phyloP scores from a whole-genome alignment of 441 rosid species.

The Croton setiger region DNA sequence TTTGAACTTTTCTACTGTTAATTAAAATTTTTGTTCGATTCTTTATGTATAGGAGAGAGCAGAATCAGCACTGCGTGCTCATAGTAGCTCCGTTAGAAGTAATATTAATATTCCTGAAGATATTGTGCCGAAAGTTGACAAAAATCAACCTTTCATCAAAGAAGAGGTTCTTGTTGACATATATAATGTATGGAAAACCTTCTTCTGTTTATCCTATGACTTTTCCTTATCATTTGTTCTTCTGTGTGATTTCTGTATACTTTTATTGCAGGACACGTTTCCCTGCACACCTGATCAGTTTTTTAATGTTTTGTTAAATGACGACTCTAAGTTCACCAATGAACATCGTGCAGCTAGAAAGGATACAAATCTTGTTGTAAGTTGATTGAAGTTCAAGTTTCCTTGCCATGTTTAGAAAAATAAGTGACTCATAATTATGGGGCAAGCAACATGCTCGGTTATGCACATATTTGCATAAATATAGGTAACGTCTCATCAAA shows the following conservation, averaged over 20 bases:
- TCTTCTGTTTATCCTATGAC: constrained; percentile 12
- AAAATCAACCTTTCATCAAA: constrained; percentile 67
- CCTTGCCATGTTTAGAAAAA: not conserved
- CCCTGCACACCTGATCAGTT: constrained; percentile 76
- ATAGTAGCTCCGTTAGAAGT: constrained; percentile 81
- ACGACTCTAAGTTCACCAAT: constrained; percentile 59
- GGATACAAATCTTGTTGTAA: constrained; percentile 80
- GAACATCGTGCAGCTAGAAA: constrained; percentile 70
- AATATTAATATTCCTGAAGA: constrained; percentile 50
- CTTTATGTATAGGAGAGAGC: constrained; percentile 62
- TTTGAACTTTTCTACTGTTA: not conserved
- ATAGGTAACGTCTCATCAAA: not conserved
- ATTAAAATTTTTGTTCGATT: not conserved
- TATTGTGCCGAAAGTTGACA: constrained; percentile 45
- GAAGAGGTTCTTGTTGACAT: constrained; percentile 84
- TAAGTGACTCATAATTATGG: not conserved
- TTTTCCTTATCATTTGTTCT: constrained; percentile 19
- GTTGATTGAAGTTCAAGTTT: constrained; percentile 16
- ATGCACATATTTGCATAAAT: not conserved
- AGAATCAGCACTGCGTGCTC: constrained; percentile 91
- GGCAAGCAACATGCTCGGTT: no score
- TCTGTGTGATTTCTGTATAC: constrained; percentile 19
- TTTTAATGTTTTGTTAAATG: constrained; percentile 58
- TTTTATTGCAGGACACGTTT: constrained; percentile 59
- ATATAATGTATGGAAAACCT: constrained; percentile 47